Conservation (phyloP, 2,329 filamentous ascomycete genomes). For the Penicillium sp. region DNA sequence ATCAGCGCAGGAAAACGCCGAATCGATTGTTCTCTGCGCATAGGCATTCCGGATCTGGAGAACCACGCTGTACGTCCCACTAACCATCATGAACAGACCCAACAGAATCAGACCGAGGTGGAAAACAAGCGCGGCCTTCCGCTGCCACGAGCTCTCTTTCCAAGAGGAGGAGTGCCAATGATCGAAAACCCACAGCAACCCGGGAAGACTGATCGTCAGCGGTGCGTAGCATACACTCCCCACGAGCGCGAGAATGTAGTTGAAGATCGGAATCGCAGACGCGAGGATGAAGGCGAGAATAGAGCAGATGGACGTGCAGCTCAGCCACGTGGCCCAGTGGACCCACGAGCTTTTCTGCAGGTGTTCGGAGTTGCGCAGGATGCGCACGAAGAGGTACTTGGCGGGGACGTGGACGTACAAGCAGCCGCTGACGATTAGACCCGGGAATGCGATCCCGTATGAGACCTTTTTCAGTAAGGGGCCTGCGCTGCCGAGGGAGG, state of each 20-base stretch:
- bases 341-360: slow-evolving; percentile 56
- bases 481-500: slow-evolving; percentile 66
- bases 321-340: slow-evolving; percentile 59
- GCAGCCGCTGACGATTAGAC: slow-evolving; percentile 56
- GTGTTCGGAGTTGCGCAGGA: slow-evolving; percentile 58
- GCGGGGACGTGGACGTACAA: slow-evolving; percentile 53
- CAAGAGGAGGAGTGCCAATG: slow-evolving; percentile 47
- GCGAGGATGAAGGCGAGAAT: slow-evolving; percentile 56
- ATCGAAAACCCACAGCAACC: slow-evolving; percentile 58
- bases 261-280: slow-evolving; percentile 61
- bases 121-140: slow-evolving; percentile 45
- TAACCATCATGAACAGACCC: slow-evolving; percentile 53
- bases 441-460: slow-evolving; percentile 63
- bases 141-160: slow-evolving; percentile 20
- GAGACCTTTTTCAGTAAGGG: slow-evolving; percentile 63
- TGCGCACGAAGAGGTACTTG: slow-evolving; percentile 62
- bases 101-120: slow-evolving; percentile 51
- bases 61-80: slow-evolving; percentile 41
- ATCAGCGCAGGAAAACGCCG: no score
- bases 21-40: no score
- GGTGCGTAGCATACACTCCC: slow-evolving; percentile 59
- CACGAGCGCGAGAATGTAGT: slow-evolving; percentile 55
- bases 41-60: no score
- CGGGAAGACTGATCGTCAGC: slow-evolving; percentile 55
- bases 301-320: slow-evolving; percentile 49